Conservation (phyloP, 805 yeast species). For the Suhomyces xylopsoci region DNA sequence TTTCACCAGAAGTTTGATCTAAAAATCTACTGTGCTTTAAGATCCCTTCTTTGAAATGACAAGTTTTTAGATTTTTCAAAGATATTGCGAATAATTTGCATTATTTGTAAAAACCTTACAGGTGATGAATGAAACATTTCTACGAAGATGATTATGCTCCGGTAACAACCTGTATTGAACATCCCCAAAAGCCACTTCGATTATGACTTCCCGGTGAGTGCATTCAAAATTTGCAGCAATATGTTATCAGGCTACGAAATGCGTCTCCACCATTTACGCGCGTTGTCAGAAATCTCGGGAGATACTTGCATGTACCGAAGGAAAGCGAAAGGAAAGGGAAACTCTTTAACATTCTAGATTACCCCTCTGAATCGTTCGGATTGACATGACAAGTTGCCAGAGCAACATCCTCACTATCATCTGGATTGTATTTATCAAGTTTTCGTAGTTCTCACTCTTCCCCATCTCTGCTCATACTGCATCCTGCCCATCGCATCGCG, state of each 20-base stretch:
- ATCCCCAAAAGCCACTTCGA: not conserved
- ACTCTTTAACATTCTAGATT: not conserved
- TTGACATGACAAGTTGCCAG: not conserved
- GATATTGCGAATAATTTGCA: too few relatives aligned
- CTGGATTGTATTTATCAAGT: not conserved
- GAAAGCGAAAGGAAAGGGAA: not conserved
- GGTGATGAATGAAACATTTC: too few relatives aligned
- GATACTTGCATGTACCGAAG: not conserved
- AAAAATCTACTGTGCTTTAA: too few relatives aligned
- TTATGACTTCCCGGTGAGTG: not conserved
- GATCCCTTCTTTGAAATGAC: too few relatives aligned
- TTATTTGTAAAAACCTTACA: too few relatives aligned
- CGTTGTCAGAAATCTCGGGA: not conserved
- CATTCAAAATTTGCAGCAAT: not conserved
- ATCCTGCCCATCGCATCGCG: constrained; percentile 9
- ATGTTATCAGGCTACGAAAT: not conserved
- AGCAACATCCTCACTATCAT: not conserved
- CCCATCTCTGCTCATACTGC: not conserved
- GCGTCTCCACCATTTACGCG: not conserved
- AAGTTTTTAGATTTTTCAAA: too few relatives aligned
- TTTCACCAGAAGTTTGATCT: not conserved
- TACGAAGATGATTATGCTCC: not conserved
- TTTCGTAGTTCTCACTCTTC: not conserved
- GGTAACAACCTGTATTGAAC: not conserved
- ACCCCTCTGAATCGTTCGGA: not conserved